Evolutionary conservation across 169 alveolate genomes (phyloP), one percentile per base, ranked within the genome.

Genomic region (Fabrea salina): DNA sequence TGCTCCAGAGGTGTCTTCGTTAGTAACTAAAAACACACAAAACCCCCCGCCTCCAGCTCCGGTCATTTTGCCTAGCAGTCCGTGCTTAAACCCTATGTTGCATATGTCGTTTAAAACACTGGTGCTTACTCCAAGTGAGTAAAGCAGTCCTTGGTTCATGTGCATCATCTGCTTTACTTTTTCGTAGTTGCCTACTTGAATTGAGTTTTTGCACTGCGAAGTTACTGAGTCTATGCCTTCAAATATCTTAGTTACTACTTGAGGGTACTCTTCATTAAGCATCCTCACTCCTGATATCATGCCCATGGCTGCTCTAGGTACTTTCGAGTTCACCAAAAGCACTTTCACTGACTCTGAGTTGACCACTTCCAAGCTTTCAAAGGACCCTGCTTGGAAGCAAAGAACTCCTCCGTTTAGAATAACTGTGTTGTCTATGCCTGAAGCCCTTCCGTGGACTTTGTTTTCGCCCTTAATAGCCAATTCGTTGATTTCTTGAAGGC

Each of bases 41-140:
- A 19, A n/a, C 30, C 78, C 78, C 44, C 78, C 78, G 8, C 78
- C 78, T 2, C 78, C 78, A 43, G 50, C 78, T 43, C 78, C 78
- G 8, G 78, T 68, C 78, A 68, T 37, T 44, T 68, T 68, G 16
- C 78, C 78, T 68, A n/a, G n/a, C 40, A 68, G 40, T n/a, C 78
- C 78, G 8, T 8, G 44, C 33, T 43, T 68, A 0, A 7, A 11
- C 32, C 47, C 78, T 44, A 41, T 8, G 16, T 43, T 44, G 2
- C 40, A 57, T 43, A 37, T 40, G 44, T 43, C 32, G 35, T 44
- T 44, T 16, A 68, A 22, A n/a, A 44, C 11, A 8, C 25, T 30
- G 7, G 50, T 8, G 44, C 57, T 22, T 25, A 68, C 66, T n/a
- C 66, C 66, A 13, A 68, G 11, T 8, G 66, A 11, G 25, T n/a